Base-by-base conservation (phyloP, 768 basidiomycete genomes). In the Boletus huronensis region DNA sequence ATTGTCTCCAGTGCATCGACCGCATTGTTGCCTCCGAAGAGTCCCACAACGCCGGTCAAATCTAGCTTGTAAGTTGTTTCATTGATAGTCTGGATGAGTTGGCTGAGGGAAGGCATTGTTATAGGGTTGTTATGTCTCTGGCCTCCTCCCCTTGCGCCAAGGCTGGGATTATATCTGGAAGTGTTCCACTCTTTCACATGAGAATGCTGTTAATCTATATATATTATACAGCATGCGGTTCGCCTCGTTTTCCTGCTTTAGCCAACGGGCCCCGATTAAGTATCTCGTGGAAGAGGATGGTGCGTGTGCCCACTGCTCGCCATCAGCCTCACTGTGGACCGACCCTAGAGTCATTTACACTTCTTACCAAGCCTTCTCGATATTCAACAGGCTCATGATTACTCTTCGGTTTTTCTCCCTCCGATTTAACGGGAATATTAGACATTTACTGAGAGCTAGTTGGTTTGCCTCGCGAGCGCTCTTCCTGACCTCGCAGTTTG, bases 21-120 rank as follows among this genome's bases (percentile, higher is more conserved):
- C 0, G 71, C 73, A 25, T 62, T 58, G 16, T 69, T 54, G 2
- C 73, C 72, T 32, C 73, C 72, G 5, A 74, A 64, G 28, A 74
- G 62, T 5, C 66, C 71, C 4, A 64, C 69, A 16, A 72, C 64
- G 14, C 70, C 71, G 8, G 62, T 54, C 32, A 49, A 26, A 47
- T 70, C 64, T 16, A 73, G 58, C 21, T 43, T 69, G 55, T 57
- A 64, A 13, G 48, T 55, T 43, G 52, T 36, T 3, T 14, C 4
- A 28, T 68, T 63, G 53, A 58, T 39, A 1, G 0, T 28, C 3
- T 58, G 39, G 40, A 68, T 40, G 28, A 55, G 9, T 28, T 66
- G 55, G 26, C 11, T 0, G 9, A 62, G 19, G 39, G 64, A 60
- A 21, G 2, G 29, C 66, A 68, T 66, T 26, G 49, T 26, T 5